These are phyloP conservation scores for Rutstroemia sp. DNA, from an alignment of 2,329 filamentous ascomycete species.

Conservation along the genomic window DNA sequence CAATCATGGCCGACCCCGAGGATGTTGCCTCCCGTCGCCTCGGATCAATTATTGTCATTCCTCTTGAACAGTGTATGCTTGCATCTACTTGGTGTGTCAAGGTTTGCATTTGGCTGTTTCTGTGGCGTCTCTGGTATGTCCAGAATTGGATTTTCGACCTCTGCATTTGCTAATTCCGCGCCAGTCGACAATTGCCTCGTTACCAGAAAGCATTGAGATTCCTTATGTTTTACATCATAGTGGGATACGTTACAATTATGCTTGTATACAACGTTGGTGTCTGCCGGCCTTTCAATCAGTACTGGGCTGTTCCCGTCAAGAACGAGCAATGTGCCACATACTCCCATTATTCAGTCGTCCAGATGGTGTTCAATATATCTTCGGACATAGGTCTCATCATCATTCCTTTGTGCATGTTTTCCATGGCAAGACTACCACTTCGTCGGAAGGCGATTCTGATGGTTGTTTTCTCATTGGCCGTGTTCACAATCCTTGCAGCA, in stretches of 20 bases:
- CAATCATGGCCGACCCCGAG: slow-evolving; percentile 29
- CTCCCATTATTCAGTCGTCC: slow-evolving; percentile 48
- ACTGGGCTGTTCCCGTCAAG: slow-evolving; percentile 49
- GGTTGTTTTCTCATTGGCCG: slow-evolving; percentile 39
- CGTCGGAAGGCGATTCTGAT: slow-evolving; percentile 37
- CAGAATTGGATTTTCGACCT: background rate
- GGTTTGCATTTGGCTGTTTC: slow-evolving; percentile 43
- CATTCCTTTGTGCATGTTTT: slow-evolving; percentile 38
- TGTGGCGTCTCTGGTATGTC: slow-evolving; percentile 19
- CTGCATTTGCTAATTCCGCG: background rate
- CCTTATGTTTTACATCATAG: slow-evolving; percentile 38
- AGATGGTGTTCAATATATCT: slow-evolving; percentile 49
- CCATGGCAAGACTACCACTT: slow-evolving; percentile 31
- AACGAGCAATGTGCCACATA: slow-evolving; percentile 47
- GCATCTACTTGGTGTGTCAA: slow-evolving; percentile 45
- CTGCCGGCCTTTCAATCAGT: slow-evolving; percentile 46
- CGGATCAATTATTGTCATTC: slow-evolving; percentile 42
- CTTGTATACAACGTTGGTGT: slow-evolving; percentile 33
- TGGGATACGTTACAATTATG: slow-evolving; percentile 36
- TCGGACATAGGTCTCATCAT: slow-evolving; percentile 52
- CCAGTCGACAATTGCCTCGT: slow-evolving; percentile 12
- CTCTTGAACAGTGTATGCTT: slow-evolving; percentile 42
- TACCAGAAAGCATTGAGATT: slow-evolving; percentile 35
- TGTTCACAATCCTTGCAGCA: slow-evolving; percentile 45
- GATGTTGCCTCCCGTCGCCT: slow-evolving; percentile 36